phyloP scores from a whole-genome alignment of 495 filamentous ascomycete genomes.

The Aspergillus panamensis region DNA sequence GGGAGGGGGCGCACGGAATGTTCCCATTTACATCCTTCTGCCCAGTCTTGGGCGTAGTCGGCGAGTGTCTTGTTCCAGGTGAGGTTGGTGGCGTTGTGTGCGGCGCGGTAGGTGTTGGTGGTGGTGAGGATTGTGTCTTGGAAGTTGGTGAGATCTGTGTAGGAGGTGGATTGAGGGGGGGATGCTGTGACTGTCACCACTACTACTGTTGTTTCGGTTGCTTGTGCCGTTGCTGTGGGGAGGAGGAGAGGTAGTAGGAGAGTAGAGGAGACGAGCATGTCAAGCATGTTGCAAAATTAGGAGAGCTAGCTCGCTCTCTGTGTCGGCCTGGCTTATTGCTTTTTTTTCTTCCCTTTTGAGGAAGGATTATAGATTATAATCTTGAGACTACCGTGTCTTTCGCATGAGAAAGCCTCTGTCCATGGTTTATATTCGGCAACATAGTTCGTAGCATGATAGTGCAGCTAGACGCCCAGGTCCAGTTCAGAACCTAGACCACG shows the following conservation, averaged over 20 bases:
- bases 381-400: not conserved
- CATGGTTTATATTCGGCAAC: not conserved
- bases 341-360: not conserved
- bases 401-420: not conserved
- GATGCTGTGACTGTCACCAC: slow-evolving; percentile 26
- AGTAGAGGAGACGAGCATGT: not conserved
- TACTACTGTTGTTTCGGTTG: slow-evolving; percentile 15
- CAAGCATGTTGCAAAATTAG: not conserved
- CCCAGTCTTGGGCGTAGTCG: slow-evolving; percentile 51
- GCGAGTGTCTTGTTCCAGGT: slow-evolving; percentile 65
- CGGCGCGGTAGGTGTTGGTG: slow-evolving; percentile 63
- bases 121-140: slow-evolving; percentile 56
- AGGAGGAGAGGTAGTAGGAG: slow-evolving; percentile 5
- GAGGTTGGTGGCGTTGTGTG: slow-evolving; percentile 60
- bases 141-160: slow-evolving; percentile 49
- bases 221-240: slow-evolving; percentile 10
- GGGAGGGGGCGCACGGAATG: slow-evolving; percentile 51
- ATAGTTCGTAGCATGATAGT: not conserved
- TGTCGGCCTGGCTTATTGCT: not conserved
- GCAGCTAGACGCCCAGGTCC: not conserved
- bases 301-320: not conserved
- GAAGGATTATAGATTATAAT: not conserved
- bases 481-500: not conserved
- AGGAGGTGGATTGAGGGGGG: slow-evolving; percentile 39
- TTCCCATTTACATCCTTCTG: slow-evolving; percentile 52